A percentile compares a stretch with the other conserved stretches of the same genome.
Evolutionary conservation across 2,329 filamentous ascomycete species (phyloP).

Genomic region (Basipetospora chlamydospora): DNA sequence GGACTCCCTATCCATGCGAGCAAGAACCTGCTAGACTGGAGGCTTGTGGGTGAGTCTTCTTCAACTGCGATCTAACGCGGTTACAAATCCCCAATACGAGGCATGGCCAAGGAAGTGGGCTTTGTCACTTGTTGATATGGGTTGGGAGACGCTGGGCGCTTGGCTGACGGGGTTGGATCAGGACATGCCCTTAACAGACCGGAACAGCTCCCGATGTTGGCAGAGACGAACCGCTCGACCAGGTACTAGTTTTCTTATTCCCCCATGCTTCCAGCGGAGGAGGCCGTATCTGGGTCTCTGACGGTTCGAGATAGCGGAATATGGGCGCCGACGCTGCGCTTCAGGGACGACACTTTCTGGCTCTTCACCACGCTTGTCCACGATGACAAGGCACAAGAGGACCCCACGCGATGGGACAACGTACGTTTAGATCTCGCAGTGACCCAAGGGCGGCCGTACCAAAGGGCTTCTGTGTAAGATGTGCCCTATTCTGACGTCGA

Average conservation of each 20-base stretch:
- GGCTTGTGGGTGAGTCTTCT: slow-evolving; percentile 13
- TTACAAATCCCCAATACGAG: too few relatives aligned
- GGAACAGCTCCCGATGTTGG: slow-evolving; percentile 23
- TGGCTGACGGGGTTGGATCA: slow-evolving; percentile 5
- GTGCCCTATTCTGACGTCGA: neutral
- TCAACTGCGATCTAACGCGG: too few relatives aligned
- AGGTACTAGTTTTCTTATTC: slow-evolving; percentile 4
- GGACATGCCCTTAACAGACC: slow-evolving; percentile 25
- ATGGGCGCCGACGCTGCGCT: slow-evolving; percentile 31
- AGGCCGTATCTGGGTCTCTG: too few relatives aligned
- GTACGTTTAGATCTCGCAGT: neutral
- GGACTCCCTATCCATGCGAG: slow-evolving; percentile 37
- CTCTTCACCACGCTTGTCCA: slow-evolving; percentile 26
- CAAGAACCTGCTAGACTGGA: slow-evolving; percentile 35
- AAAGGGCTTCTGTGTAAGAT: too few relatives aligned
- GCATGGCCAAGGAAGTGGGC: too few relatives aligned
- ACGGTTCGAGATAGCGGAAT: slow-evolving; percentile 20
- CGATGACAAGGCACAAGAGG: slow-evolving; percentile 17
- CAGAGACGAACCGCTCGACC: slow-evolving; percentile 8
- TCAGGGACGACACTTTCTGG: slow-evolving; percentile 28
- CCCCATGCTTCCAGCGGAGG: neutral
- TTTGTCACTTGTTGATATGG: too few relatives aligned
- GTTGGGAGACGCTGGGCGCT: too few relatives aligned
- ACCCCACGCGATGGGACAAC: slow-evolving; percentile 17
- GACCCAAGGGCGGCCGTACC: too few relatives aligned